Evolutionary conservation across 352 stramenopile species (phyloP).

Genomic region (Thalassiosira tumida): DNA sequence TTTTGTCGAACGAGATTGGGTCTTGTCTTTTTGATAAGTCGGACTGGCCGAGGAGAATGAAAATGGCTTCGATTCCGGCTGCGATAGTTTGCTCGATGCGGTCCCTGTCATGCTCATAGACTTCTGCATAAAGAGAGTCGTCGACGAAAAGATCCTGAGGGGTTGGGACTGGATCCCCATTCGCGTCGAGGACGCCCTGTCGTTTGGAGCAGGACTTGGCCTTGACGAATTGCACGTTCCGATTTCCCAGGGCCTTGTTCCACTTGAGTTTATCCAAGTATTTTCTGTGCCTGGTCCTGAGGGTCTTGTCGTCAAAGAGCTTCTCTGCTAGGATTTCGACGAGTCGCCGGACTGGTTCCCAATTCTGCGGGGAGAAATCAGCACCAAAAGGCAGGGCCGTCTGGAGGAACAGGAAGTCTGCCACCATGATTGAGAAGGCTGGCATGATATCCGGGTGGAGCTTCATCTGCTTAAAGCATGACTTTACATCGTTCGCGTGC

Average conservation of each 20-base stretch:
- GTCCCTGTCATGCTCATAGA: conserved; percentile 21
- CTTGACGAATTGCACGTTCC: neutral
- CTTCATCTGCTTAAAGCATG: conserved; percentile 18
- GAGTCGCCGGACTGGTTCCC: conserved; percentile 30
- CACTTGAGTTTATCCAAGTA: conserved; percentile 54
- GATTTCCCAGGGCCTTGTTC: neutral
- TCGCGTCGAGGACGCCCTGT: conserved; percentile 9
- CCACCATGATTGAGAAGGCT: neutral
- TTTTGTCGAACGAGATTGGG: neutral
- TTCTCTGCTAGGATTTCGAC: conserved; percentile 36
- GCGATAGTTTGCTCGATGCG: conserved; percentile 56
- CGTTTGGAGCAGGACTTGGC: neutral
- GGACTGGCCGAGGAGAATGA: conserved; percentile 37
- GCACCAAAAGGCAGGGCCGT: conserved; percentile 41
- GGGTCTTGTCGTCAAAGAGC: conserved; percentile 31
- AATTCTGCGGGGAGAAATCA: conserved; percentile 43
- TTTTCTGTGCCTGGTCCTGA: conserved; percentile 44
- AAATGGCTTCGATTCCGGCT: conserved; percentile 57
- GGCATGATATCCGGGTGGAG: conserved; percentile 9
- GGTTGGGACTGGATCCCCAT: conserved; percentile 21
- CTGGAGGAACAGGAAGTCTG: neutral
- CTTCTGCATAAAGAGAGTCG: conserved; percentile 58
- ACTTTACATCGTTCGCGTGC: conserved; percentile 26
- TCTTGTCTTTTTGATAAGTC: conserved; percentile 10
- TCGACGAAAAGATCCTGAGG: conserved; percentile 62